Conservation (phyloP, 345 rosid genomes). For the Lepidium sativum region DNA sequence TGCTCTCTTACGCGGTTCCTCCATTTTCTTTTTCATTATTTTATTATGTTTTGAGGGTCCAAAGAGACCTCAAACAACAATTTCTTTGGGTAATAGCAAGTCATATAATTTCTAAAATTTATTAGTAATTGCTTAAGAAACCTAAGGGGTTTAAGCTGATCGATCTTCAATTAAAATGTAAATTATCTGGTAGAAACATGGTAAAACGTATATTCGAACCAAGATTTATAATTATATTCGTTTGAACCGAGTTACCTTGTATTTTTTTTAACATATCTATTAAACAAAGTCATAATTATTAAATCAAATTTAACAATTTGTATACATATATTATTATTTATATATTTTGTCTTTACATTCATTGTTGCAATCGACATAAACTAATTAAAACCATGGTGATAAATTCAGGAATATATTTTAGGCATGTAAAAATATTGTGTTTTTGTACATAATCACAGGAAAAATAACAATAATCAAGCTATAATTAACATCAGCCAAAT, state of each 20-base stretch:
- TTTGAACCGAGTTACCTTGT: no score
- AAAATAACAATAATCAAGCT: no score
- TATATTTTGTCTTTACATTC: background rate
- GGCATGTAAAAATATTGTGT: no score
- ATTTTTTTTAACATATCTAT: no score
- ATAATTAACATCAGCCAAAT: background rate
- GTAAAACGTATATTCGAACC: background rate
- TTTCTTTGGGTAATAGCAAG: background rate
- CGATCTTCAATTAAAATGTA: background rate
- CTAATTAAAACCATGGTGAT: background rate
- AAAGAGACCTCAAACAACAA: background rate
- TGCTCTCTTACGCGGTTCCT: constrained; percentile 20
- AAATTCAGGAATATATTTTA: background rate
- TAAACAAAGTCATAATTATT: no score
- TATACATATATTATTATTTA: background rate
- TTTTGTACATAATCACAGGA: no score
- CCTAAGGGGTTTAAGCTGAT: background rate
- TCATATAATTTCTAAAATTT: background rate
- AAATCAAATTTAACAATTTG: no score
- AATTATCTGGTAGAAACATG: background rate
- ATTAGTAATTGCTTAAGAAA: background rate
- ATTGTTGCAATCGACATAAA: background rate
- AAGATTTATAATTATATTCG: no score
- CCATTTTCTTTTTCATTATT: background rate
- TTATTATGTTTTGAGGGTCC: constrained; percentile 10